A percentile compares a stretch with the other conserved stretches of the same genome.
phyloP scores from a whole-genome alignment of 352 stramenopile species.

The Globisporangium cystogenes region DNA sequence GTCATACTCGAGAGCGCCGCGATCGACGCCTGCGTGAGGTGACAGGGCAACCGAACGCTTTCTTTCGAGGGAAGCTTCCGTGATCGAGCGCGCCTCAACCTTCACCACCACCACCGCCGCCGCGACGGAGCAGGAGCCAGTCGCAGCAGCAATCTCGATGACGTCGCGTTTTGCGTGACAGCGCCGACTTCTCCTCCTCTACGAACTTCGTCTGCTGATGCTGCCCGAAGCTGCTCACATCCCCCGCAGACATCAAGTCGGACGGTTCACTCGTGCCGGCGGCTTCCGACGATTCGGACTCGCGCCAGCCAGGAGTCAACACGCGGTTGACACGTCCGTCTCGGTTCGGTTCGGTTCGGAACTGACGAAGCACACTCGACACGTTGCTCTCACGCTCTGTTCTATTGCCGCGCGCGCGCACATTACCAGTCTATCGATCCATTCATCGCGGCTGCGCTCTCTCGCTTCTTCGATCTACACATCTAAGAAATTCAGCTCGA shows the following conservation, averaged over 20 bases:
- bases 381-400: conserved; percentile 4
- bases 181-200: too few species aligned
- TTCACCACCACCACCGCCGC: too few species aligned
- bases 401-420: not conserved
- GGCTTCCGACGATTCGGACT: too few species aligned
- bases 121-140: too few species aligned
- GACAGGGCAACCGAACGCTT: not conserved
- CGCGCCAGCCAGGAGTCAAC: not conserved
- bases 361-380: too few species aligned
- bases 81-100: not conserved
- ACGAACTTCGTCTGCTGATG: not conserved
- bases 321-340: not conserved
- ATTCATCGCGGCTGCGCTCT: conserved; percentile 2
- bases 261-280: not conserved
- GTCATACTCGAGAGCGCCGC: too few species aligned
- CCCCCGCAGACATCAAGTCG: not conserved
- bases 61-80: not conserved
- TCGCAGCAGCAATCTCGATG: too few species aligned
- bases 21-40: not conserved
- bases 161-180: too few species aligned
- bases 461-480: conserved; percentile 3
- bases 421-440: conserved; percentile 7
- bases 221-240: not conserved
- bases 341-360: too few species aligned
- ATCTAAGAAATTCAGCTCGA: conserved; percentile 8